phyloP scores from a whole-genome alignment of 2,329 filamentous ascomycete species.

The Phialophora chinensis region DNA sequence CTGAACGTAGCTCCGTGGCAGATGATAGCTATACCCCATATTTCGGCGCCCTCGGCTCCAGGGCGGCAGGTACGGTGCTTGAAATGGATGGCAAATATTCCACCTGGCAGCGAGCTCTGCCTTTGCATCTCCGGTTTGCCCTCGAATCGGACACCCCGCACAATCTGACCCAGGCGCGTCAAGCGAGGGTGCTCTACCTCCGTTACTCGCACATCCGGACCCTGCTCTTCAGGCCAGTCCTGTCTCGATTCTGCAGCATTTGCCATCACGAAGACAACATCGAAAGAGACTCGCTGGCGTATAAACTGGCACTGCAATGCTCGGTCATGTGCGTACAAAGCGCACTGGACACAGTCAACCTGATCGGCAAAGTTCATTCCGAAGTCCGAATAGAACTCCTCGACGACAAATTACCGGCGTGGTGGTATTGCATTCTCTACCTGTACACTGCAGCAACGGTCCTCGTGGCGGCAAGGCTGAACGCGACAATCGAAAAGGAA shows the following conservation, averaged over 20 bases:
- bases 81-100: slow-evolving; percentile 26
- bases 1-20: neutral
- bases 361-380: slow-evolving; percentile 40
- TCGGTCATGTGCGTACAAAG: slow-evolving; percentile 46
- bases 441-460: slow-evolving; percentile 47
- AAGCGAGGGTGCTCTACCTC: slow-evolving; percentile 23
- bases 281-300: slow-evolving; percentile 11
- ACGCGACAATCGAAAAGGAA: slow-evolving; percentile 14
- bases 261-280: neutral
- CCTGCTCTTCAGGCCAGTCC: slow-evolving; percentile 29
- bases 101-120: slow-evolving; percentile 18
- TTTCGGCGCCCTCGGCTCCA: slow-evolving; percentile 17
- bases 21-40: slow-evolving; percentile 13
- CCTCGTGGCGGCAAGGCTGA: slow-evolving; percentile 43
- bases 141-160: neutral
- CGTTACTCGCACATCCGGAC: slow-evolving; percentile 27
- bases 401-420: slow-evolving; percentile 45
- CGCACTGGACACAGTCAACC: slow-evolving; percentile 44
- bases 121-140: slow-evolving; percentile 12
- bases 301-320: slow-evolving; percentile 36
- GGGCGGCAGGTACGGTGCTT: slow-evolving; percentile 20
- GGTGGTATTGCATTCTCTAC: slow-evolving; percentile 49
- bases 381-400: slow-evolving; percentile 18
- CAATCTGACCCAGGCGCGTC: slow-evolving; percentile 13
- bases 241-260: slow-evolving; percentile 24